Evolutionary conservation across 306 rosid species (phyloP).

Genomic region (Psophocarpus tetragonolobus): DNA sequence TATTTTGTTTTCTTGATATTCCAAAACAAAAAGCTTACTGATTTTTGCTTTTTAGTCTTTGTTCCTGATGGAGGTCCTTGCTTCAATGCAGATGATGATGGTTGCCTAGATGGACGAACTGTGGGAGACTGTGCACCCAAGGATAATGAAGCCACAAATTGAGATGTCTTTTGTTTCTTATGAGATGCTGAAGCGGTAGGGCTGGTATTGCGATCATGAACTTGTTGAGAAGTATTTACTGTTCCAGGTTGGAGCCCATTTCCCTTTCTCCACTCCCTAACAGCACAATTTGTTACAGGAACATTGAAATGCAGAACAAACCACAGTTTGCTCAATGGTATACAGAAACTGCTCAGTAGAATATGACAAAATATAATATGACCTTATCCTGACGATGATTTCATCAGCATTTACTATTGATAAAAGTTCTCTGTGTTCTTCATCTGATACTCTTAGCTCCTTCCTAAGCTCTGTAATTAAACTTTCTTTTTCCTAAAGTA

Average conservation of each 20-base stretch:
- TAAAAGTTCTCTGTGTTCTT: slow-evolving; percentile 83
- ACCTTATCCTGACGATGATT: slow-evolving; percentile 76
- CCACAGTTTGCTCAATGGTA: slow-evolving; percentile 27
- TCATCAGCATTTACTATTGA: slow-evolving; percentile 79
- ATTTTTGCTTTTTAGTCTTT: slow-evolving; percentile 63
- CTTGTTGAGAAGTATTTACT: slow-evolving; percentile 49
- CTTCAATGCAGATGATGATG: slow-evolving; percentile 59
- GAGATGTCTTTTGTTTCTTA: slow-evolving; percentile 72
- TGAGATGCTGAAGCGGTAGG: slow-evolving; percentile 74
- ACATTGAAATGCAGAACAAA: slow-evolving; percentile 33
- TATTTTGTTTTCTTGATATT: not conserved
- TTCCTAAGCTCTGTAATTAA: slow-evolving; percentile 89
- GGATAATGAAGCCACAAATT: slow-evolving; percentile 42
- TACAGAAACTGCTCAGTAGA: slow-evolving; percentile 29
- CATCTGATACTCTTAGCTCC: slow-evolving; percentile 90
- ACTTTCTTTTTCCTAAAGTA: slow-evolving; percentile 76
- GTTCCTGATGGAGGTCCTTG: slow-evolving; percentile 61
- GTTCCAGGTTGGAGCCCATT: slow-evolving; percentile 66
- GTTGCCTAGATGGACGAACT: slow-evolving; percentile 53
- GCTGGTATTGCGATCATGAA: slow-evolving; percentile 61
- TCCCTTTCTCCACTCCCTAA: slow-evolving; percentile 84
- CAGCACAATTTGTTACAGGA: slow-evolving; percentile 35
- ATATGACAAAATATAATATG: slow-evolving; percentile 28
- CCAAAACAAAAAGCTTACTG: slow-evolving; percentile 46
- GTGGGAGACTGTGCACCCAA: slow-evolving; percentile 60